Percentiles rank a stretch among this genome's conserved stretches.
phyloP scores from a whole-genome alignment of 2,329 filamentous ascomycete genomes.

The Aspergillus puulaauensis region DNA sequence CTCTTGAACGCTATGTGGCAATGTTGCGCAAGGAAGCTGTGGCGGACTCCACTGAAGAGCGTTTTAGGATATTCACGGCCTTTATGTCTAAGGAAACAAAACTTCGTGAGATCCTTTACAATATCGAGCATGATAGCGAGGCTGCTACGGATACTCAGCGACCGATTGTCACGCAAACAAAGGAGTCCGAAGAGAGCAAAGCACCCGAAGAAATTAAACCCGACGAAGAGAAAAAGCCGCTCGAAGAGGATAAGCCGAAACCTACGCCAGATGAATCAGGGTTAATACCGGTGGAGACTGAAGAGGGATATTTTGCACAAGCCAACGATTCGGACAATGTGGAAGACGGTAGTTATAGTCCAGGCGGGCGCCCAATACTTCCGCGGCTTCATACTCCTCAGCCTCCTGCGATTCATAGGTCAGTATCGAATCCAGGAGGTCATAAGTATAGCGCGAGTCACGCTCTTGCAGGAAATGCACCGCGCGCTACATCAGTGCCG shows the following conservation, averaged over 20 bases:
- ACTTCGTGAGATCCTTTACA: slow-evolving; percentile 49
- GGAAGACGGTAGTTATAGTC: slow-evolving; percentile 48
- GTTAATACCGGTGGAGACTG: slow-evolving; percentile 34
- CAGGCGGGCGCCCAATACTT: slow-evolving; percentile 53
- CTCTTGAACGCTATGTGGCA: slow-evolving; percentile 53
- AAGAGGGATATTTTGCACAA: slow-evolving; percentile 16
- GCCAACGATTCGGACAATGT: slow-evolving; percentile 14
- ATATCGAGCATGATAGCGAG: slow-evolving; percentile 44
- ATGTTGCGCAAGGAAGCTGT: slow-evolving; percentile 56
- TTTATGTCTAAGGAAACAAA: slow-evolving; percentile 51
- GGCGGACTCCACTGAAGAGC: slow-evolving; percentile 50
- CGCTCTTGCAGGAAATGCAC: slow-evolving; percentile 3
- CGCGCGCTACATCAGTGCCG: slow-evolving; percentile 27
- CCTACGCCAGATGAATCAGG: slow-evolving; percentile 29
- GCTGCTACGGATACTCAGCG: slow-evolving; percentile 15
- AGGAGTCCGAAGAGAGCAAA: slow-evolving; percentile 8
- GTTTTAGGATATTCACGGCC: slow-evolving; percentile 53
- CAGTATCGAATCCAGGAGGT: slow-evolving; percentile 25
- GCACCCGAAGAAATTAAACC: no score
- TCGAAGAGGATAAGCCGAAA: slow-evolving; percentile 8
- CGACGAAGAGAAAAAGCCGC: neutral
- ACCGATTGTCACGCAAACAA: slow-evolving; percentile 8
- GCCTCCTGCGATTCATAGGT: slow-evolving; percentile 22
- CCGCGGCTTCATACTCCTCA: slow-evolving; percentile 24
- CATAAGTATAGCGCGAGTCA: slow-evolving; percentile 6